Base-by-base conservation (phyloP, 148 eudicot genomes). In the Chenopodium album region DNA sequence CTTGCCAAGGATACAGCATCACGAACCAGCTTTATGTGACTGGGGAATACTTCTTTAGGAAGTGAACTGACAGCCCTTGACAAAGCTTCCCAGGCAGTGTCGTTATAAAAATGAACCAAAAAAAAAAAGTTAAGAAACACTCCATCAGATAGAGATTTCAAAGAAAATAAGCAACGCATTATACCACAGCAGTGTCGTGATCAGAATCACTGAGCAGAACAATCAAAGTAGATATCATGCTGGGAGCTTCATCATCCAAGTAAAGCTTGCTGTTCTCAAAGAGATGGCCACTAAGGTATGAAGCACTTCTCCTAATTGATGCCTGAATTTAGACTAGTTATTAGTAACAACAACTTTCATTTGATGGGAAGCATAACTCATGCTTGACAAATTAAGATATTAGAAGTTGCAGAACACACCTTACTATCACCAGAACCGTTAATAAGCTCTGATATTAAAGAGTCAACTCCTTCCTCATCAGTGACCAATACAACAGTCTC, bases 41-140 rank as follows among this genome's bases (percentile, higher is more conserved):
- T 92, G 22, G 99, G 97, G 80, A 95, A 94, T 84, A 92, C 89
- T 88, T 95, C 99, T 84, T 92, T 95, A 2, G 99, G 97, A 81
- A 95, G 85, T 26, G 99, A 93, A 54, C 90, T 75, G 52, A 92
- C 85, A 82, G 93, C 98, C 81, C 93, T 91, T 31, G 91, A 88
- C 81, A 95, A 89, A 44, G 98, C 99, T 91, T 92, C 97, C 99
- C 99, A 95, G 52, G 98, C 89, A 89, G 82, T 90, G 98, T 95
- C 31, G 31, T 29, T 29, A 29, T 29, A 29, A 29, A 29, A 29
- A 29, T 29, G 31, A 29, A 29, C 31, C 31, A 29, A 29, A 29
- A 92, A 77, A 19, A 50, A 48, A 75, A 31, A 29, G 1, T 29
- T 86, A 37, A 87, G 83, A 82, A 44, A 64, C 66, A 81, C 48